These are phyloP conservation scores for Clonostachys rosea DNA, from an alignment of 2,329 filamentous ascomycete genomes.

Conservation along the genomic window DNA sequence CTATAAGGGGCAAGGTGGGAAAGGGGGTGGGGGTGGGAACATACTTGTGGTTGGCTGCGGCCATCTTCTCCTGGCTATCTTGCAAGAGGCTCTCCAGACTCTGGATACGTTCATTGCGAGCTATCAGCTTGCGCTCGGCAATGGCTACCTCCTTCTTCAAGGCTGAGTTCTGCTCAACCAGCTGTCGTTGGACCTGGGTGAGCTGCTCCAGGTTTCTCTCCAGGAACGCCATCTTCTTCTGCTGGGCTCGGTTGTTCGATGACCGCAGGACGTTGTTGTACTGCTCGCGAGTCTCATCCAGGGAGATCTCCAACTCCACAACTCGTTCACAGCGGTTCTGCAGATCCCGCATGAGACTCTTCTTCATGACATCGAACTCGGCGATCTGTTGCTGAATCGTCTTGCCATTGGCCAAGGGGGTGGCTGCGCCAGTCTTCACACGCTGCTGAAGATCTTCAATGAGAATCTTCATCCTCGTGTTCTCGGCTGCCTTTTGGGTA, in stretches of 20 bases:
- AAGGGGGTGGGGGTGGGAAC: slow-evolving; percentile 22
- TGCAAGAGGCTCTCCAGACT: slow-evolving; percentile 88
- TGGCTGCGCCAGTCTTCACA: slow-evolving; percentile 55
- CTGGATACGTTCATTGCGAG: slow-evolving; percentile 93
- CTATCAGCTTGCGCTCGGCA: slow-evolving; percentile 93
- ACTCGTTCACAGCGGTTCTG: slow-evolving; percentile 98
- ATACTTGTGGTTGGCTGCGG: slow-evolving; percentile 94
- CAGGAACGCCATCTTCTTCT: slow-evolving; percentile 99
- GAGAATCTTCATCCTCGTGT: slow-evolving; percentile 72
- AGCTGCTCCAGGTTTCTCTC: slow-evolving; percentile 97
- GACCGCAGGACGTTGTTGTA: slow-evolving; percentile 98
- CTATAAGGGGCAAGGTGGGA: not conserved
- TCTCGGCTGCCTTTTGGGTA: slow-evolving; percentile 73
- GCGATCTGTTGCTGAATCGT: slow-evolving; percentile 96
- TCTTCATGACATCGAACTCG: slow-evolving; percentile 99
- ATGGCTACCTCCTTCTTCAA: slow-evolving; percentile 99
- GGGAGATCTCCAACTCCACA: slow-evolving; percentile 94
- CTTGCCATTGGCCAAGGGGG: slow-evolving; percentile 74
- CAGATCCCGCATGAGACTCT: slow-evolving; percentile 96
- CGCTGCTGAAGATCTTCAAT: slow-evolving; percentile 76
- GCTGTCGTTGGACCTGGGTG: slow-evolving; percentile 92
- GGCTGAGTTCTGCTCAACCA: slow-evolving; percentile 95
- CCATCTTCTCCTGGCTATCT: slow-evolving; percentile 97
- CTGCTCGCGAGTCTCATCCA: slow-evolving; percentile 96
- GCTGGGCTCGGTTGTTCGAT: slow-evolving; percentile 96